Conservation (phyloP, 306 rosid species). For the Betula pendula region DNA sequence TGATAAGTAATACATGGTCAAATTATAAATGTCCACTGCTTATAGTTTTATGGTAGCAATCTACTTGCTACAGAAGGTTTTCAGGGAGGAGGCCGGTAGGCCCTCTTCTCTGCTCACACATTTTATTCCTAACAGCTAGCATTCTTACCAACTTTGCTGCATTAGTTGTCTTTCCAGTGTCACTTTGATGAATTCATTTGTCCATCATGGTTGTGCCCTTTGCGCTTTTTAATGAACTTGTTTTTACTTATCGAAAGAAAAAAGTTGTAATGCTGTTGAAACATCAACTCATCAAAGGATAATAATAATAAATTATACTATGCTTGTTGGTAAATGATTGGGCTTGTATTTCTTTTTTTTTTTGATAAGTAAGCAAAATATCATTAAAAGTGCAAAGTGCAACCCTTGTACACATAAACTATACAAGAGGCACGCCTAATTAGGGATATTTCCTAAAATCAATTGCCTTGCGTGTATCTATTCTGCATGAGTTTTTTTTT, state of each 20-base stretch:
- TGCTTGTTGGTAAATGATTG: conserved; percentile 4
- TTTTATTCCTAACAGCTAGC: neutral
- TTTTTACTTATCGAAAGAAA: neutral
- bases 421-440: too few species aligned
- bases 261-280: neutral
- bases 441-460: conserved; percentile 4
- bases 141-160: neutral
- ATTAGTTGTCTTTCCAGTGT: neutral
- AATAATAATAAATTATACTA: too few species aligned
- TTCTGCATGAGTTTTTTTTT: neutral
- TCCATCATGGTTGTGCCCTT: neutral
- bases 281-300: conserved; percentile 1
- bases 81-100: neutral
- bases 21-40: conserved; percentile 10
- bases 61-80: conserved; percentile 20
- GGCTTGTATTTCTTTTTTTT: too few species aligned
- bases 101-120: neutral
- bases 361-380: too few species aligned
- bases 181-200: neutral
- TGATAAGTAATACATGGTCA: conserved; percentile 13
- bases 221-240: neutral
- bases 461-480: neutral
- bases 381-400: too few species aligned
- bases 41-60: neutral
- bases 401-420: too few species aligned